Conservation (phyloP, 371 early-diverging fungal species). For the Blakeslea trispora region DNA sequence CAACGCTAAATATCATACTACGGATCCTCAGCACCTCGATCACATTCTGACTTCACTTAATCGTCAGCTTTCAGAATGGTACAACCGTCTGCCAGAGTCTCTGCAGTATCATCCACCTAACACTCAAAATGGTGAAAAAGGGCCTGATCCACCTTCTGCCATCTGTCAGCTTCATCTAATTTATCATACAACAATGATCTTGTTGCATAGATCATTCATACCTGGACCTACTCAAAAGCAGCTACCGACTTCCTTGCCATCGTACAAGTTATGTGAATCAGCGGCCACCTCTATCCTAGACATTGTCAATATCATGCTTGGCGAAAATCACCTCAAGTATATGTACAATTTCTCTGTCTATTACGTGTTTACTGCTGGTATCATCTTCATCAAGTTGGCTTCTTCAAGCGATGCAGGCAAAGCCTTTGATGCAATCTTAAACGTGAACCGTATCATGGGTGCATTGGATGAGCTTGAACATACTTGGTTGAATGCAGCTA, state of each 20-base stretch:
- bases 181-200: conserved; percentile 41
- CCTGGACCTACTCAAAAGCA: conserved; percentile 31
- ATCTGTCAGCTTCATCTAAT: conserved; percentile 48
- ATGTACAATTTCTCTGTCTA: conserved; percentile 38
- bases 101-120: conserved; percentile 42
- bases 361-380: conserved; percentile 47
- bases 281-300: conserved; percentile 51
- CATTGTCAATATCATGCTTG: conserved; percentile 46
- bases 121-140: conserved; percentile 23
- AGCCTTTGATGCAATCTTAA: conserved; percentile 41
- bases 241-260: conserved; percentile 34
- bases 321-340: conserved; percentile 32
- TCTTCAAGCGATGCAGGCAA: conserved; percentile 28
- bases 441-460: conserved; percentile 39
- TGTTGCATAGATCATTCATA: conserved; percentile 48
- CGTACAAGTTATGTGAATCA: conserved; percentile 47
- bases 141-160: conserved; percentile 29
- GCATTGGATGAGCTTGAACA: conserved; percentile 38
- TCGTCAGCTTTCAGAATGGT: conserved; percentile 45
- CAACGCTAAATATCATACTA: conserved; percentile 31
- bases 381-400: conserved; percentile 45
- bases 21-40: conserved; percentile 34
- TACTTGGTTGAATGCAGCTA: conserved; percentile 40
- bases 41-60: conserved; percentile 41
- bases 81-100: conserved; percentile 36